Evolutionary conservation across 140 eudicot genomes (phyloP).

Genomic region (Oenanthe javanica): DNA sequence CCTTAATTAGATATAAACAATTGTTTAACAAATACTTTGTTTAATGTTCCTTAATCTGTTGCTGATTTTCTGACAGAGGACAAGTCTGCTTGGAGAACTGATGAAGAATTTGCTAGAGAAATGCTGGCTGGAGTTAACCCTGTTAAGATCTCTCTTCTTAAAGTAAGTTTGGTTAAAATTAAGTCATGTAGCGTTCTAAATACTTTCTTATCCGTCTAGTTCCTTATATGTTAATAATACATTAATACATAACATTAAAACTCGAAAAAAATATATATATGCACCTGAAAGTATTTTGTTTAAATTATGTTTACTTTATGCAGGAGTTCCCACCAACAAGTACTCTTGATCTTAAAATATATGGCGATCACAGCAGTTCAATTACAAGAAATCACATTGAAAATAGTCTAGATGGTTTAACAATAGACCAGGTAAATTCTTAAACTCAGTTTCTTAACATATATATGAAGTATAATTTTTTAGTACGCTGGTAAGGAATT

Average conservation of each 20-base stretch:
- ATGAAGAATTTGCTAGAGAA: conserved; percentile 88
- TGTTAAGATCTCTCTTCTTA: conserved; percentile 48
- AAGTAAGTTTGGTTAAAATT: conserved; percentile 24
- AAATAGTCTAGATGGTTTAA: conserved; percentile 33
- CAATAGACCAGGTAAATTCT: conserved; percentile 35
- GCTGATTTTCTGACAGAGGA: conserved; percentile 31
- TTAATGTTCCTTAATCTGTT: not conserved
- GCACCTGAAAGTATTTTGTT: not conserved
- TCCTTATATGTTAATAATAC: not conserved
- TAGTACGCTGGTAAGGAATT: not conserved
- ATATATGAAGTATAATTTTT: not conserved
- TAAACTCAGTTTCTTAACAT: not conserved
- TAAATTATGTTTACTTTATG: not conserved
- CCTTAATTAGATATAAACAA: not conserved
- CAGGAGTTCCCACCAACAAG: conserved; percentile 65
- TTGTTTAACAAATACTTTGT: not conserved
- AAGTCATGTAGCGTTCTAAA: not conserved
- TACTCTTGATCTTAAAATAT: conserved; percentile 31
- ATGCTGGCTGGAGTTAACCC: conserved; percentile 91
- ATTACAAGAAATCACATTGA: conserved; percentile 34
- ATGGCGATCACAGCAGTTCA: conserved; percentile 44
- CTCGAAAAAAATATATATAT: not conserved
- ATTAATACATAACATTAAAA: not conserved
- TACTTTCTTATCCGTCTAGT: too few species aligned
- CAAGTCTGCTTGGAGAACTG: conserved; percentile 78